Conservation (phyloP, 139 green algal species). For the Spirogloea muscicola region DNA sequence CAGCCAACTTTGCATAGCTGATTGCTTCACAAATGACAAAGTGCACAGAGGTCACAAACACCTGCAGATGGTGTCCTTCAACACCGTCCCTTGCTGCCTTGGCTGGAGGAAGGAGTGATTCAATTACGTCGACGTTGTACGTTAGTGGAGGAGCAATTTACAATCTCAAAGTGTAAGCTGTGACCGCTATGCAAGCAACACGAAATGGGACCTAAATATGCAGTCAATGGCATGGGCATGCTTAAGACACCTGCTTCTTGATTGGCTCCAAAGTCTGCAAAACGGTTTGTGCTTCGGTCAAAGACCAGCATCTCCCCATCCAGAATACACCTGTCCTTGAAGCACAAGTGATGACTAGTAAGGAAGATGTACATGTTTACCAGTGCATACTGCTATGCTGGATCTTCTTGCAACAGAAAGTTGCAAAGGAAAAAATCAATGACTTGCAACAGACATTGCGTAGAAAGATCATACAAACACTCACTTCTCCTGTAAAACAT, state of each 20-base stretch:
- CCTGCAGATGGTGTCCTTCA: too few relatives aligned
- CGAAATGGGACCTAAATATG: too few relatives aligned
- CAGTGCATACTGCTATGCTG: neutral
- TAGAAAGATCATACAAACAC: neutral
- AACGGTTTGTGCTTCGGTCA: slow-evolving; percentile 26
- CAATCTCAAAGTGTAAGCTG: too few relatives aligned
- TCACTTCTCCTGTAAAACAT: neutral
- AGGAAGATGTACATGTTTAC: slow-evolving; percentile 6
- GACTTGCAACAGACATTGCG: neutral
- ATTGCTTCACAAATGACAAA: too few relatives aligned
- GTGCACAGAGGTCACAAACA: too few relatives aligned
- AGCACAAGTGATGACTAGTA: slow-evolving; percentile 12
- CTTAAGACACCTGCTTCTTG: slow-evolving; percentile 35
- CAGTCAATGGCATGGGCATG: too few relatives aligned
- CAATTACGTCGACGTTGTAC: too few relatives aligned
- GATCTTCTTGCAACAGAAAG: neutral
- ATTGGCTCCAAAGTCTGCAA: slow-evolving; percentile 29
- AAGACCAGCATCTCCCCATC: slow-evolving; percentile 57
- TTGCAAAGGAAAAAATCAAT: neutral
- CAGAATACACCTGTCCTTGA: slow-evolving; percentile 47
- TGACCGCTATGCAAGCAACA: too few relatives aligned
- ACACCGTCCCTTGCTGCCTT: too few relatives aligned
- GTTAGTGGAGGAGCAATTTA: too few relatives aligned
- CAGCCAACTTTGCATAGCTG: too few relatives aligned
- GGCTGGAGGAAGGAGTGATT: too few relatives aligned